phyloP scores from a whole-genome alignment of 148 eudicot species.

The Rhododendron ovatum region DNA sequence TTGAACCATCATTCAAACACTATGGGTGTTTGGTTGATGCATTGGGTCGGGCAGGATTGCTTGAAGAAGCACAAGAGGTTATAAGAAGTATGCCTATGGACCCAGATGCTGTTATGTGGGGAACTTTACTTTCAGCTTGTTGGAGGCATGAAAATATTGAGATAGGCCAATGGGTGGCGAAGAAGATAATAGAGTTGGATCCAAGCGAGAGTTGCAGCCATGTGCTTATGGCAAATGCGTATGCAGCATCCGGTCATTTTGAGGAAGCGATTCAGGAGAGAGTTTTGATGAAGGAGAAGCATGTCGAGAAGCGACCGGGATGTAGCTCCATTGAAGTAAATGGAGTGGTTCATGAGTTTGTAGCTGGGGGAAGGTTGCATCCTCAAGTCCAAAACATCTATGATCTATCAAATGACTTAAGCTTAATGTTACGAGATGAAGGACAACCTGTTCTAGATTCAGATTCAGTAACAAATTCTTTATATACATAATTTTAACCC shows the following conservation, averaged over 20 bases:
- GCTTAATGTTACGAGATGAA: neutral
- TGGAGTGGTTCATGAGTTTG: conserved; percentile 47
- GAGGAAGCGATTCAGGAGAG: conserved; percentile 38
- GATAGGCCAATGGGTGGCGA: conserved; percentile 36
- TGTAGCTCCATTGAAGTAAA: conserved; percentile 47
- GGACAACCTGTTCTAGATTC: neutral
- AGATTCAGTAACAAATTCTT: neutral
- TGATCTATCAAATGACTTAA: neutral
- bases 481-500: neutral
- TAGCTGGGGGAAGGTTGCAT: conserved; percentile 34
- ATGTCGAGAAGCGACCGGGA: conserved; percentile 38
- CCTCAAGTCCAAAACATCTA: conserved; percentile 33
- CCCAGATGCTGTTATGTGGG: conserved; percentile 45
- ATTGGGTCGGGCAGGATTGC: conserved; percentile 41
- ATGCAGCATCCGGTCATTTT: conserved; percentile 40
- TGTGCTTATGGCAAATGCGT: conserved; percentile 40
- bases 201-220: conserved; percentile 36
- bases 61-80: conserved; percentile 37
- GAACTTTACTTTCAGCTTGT: conserved; percentile 52
- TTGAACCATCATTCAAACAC: conserved; percentile 49
- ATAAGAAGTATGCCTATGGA: conserved; percentile 33
- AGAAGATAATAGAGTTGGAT: conserved; percentile 23
- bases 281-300: conserved; percentile 33
- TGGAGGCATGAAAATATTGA: conserved; percentile 39
- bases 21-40: conserved; percentile 49